Evolutionary conservation across 192 early-diverging fungal species (phyloP).

Genomic region (Cetraspora pellucida): DNA sequence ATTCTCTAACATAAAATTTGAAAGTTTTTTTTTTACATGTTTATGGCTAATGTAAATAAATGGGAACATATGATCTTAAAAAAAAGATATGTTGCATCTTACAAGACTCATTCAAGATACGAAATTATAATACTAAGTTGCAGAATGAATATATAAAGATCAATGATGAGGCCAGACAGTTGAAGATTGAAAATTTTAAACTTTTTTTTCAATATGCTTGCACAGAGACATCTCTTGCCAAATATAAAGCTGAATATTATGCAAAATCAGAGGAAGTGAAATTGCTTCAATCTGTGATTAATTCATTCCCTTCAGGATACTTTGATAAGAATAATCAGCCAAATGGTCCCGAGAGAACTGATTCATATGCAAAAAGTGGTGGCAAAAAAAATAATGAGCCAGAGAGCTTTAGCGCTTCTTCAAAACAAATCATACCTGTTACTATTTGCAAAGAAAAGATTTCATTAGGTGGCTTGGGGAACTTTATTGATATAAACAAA

Average conservation of each 20-base stretch:
- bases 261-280: slow-evolving; percentile 1
- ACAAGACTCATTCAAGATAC: slow-evolving; percentile 3
- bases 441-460: background rate
- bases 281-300: slow-evolving; percentile 25
- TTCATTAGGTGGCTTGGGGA: background rate
- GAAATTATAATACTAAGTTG: background rate
- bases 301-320: background rate
- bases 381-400: background rate
- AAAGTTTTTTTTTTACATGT: background rate
- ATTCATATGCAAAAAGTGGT: background rate
- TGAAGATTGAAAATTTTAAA: too few species aligned
- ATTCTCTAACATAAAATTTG: background rate
- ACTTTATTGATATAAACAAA: background rate
- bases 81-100: slow-evolving; percentile 6
- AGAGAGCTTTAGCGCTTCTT: background rate
- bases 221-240: background rate
- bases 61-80: too few species aligned
- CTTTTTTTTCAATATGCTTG: background rate
- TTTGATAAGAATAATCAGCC: background rate
- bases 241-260: slow-evolving; percentile 1
- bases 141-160: slow-evolving; percentile 1
- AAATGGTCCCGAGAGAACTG: background rate
- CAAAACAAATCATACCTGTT: background rate
- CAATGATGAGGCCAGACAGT: too few species aligned
- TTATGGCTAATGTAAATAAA: background rate